Evolutionary conservation across 2,329 filamentous ascomycete species (phyloP).

Genomic region (Exophiala viscosa): DNA sequence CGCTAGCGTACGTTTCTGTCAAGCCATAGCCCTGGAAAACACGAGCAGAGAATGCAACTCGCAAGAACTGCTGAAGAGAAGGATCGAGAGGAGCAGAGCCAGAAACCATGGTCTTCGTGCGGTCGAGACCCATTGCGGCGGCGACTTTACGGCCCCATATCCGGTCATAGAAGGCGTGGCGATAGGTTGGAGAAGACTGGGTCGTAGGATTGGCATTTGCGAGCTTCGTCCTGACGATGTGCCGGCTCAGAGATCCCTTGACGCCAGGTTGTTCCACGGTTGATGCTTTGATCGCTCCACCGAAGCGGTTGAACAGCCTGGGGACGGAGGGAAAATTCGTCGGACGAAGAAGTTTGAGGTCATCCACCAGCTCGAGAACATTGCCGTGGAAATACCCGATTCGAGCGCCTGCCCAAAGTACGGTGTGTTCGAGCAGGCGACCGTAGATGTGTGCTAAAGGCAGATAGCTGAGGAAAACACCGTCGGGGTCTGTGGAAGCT

Average conservation of each 20-base stretch:
- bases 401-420: constrained; percentile 66
- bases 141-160: constrained; percentile 89
- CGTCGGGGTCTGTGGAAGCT: constrained; percentile 52
- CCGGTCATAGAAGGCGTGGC: constrained; percentile 52
- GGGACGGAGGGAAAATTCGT: constrained; percentile 85
- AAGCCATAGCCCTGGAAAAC: constrained; percentile 88
- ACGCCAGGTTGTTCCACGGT: constrained; percentile 77
- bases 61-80: constrained; percentile 80
- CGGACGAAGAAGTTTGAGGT: constrained; percentile 81
- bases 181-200: constrained; percentile 67
- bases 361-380: constrained; percentile 74
- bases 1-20: constrained; percentile 85
- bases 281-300: constrained; percentile 71
- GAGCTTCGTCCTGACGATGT: constrained; percentile 75
- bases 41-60: constrained; percentile 72
- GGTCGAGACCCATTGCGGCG: constrained; percentile 76
- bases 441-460: constrained; percentile 94
- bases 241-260: constrained; percentile 74
- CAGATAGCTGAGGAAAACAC: constrained; percentile 78
- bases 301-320: constrained; percentile 86
- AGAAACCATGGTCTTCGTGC: constrained; percentile 69
- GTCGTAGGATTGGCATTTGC: constrained; percentile 47
- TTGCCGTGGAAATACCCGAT: constrained; percentile 96
- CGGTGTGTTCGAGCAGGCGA: constrained; percentile 73
- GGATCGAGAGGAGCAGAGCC: constrained; percentile 91